A percentile compares a stretch with the other conserved stretches of the same genome.
Evolutionary conservation across 495 filamentous ascomycete genomes (phyloP).

Genomic region (Penicillium chermesinum): DNA sequence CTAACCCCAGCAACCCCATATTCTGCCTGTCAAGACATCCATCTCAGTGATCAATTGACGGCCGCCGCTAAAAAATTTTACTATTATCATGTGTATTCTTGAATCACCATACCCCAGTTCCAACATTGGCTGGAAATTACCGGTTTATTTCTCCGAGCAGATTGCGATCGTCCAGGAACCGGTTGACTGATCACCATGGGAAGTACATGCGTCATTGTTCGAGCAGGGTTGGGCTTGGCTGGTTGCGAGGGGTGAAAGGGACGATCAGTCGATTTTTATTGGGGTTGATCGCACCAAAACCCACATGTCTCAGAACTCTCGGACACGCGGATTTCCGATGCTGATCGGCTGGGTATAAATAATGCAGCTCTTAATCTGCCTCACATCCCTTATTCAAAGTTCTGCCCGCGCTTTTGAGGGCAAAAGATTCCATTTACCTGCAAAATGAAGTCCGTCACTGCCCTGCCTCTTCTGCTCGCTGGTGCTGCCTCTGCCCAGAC

Average conservation of each 20-base stretch:
- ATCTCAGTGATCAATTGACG: too few relatives aligned
- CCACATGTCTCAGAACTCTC: background rate
- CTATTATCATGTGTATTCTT: too few relatives aligned
- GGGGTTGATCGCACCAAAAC: background rate
- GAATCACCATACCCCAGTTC: too few relatives aligned
- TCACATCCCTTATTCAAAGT: background rate
- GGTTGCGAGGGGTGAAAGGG: background rate
- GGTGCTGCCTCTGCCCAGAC: background rate
- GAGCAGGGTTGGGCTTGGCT: background rate
- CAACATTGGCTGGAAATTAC: too few relatives aligned
- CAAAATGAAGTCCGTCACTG: background rate
- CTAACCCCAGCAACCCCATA: too few relatives aligned
- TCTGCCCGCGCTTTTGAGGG: background rate
- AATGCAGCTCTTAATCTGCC: too few relatives aligned
- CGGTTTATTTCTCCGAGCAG: too few relatives aligned
- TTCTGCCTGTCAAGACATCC: too few relatives aligned
- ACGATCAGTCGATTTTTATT: background rate
- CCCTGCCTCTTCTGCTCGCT: background rate
- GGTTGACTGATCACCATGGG: too few relatives aligned
- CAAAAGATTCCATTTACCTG: background rate
- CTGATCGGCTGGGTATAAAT: background rate
- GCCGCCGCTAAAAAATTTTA: too few relatives aligned
- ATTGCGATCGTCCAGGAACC: background rate
- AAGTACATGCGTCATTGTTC: too few relatives aligned
- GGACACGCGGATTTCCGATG: background rate